These are phyloP conservation scores for Pestalotiopsis sp. DNA, from an alignment of 2,329 filamentous ascomycete species.

Conservation along the genomic window DNA sequence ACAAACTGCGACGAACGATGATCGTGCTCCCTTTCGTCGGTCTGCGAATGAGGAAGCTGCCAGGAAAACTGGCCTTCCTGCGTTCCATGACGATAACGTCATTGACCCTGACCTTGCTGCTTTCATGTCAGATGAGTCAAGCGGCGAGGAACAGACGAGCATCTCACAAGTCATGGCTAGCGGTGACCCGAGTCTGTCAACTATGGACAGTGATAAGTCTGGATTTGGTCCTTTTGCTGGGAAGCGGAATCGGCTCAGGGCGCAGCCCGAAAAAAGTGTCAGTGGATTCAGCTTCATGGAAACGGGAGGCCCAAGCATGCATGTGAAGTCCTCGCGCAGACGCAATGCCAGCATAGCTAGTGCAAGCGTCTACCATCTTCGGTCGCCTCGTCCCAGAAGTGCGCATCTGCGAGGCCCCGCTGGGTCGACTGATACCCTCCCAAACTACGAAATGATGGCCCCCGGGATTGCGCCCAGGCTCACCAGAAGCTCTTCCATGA, in stretches of 20 bases:
- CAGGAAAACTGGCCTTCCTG: conserved; percentile 71
- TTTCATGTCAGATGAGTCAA: conserved; percentile 95
- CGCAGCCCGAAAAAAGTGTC: conserved; percentile 73
- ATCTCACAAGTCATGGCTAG: conserved; percentile 78
- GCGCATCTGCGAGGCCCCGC: conserved; percentile 54
- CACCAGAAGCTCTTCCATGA: conserved; percentile 83
- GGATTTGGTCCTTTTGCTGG: conserved; percentile 73
- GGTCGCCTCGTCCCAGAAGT: conserved; percentile 71
- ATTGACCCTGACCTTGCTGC: conserved; percentile 95
- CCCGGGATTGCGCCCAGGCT: conserved; percentile 50
- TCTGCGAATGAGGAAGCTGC: conserved; percentile 66
- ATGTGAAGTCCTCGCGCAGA: conserved; percentile 65
- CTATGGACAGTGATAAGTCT: conserved; percentile 73
- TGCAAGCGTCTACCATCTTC: conserved; percentile 72
- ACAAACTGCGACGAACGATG: conserved; percentile 57
- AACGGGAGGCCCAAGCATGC: conserved; percentile 63
- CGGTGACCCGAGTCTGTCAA: conserved; percentile 64
- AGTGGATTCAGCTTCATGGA: conserved; percentile 70
- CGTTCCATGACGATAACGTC: conserved; percentile 98
- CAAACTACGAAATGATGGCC: conserved; percentile 46
- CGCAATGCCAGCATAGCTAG: conserved; percentile 87
- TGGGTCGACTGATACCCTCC: conserved; percentile 53
- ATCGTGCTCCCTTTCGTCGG: conserved; percentile 86
- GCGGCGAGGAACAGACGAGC: conserved; percentile 88
- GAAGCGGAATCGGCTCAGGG: conserved; percentile 72